Evolutionary conservation across 352 stramenopile species (phyloP).

Genomic region (Phytopythium montanum): DNA sequence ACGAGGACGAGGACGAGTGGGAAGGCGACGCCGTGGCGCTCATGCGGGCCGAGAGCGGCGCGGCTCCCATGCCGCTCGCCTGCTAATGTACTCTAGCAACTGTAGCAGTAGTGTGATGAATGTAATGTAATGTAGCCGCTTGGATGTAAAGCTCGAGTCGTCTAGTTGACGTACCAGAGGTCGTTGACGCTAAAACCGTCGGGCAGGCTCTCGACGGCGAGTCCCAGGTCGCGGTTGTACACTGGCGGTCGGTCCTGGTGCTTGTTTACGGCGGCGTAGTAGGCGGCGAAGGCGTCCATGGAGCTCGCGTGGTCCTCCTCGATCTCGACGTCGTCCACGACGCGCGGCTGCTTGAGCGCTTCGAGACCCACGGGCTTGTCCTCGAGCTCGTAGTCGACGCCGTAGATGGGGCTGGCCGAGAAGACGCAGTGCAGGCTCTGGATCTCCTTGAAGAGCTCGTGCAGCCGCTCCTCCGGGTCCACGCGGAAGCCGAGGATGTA

Average conservation of each 20-base stretch:
- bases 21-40: neutral
- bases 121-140: slow-evolving; percentile 3
- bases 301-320: slow-evolving; percentile 81
- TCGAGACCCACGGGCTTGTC: slow-evolving; percentile 64
- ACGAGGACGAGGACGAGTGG: slow-evolving; percentile 1
- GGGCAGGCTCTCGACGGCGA: slow-evolving; percentile 84
- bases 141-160: neutral
- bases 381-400: slow-evolving; percentile 85
- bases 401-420: slow-evolving; percentile 86
- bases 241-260: slow-evolving; percentile 66
- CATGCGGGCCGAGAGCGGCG: slow-evolving; percentile 8
- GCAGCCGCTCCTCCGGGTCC: slow-evolving; percentile 80
- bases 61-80: slow-evolving; percentile 2
- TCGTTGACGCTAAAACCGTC: slow-evolving; percentile 67
- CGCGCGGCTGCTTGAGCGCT: slow-evolving; percentile 64
- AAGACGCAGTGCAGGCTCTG: slow-evolving; percentile 82
- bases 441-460: slow-evolving; percentile 86
- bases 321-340: slow-evolving; percentile 88
- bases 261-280: slow-evolving; percentile 87
- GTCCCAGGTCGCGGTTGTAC: slow-evolving; percentile 77
- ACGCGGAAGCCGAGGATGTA: slow-evolving; percentile 93
- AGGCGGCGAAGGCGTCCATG: slow-evolving; percentile 87
- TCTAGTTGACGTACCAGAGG: slow-evolving; percentile 65
- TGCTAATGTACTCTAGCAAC: neutral
- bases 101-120: neutral